These are phyloP conservation scores for Oryza nivara DNA, from an alignment of 176 grass and related monocot species.

Conservation along the genomic window DNA sequence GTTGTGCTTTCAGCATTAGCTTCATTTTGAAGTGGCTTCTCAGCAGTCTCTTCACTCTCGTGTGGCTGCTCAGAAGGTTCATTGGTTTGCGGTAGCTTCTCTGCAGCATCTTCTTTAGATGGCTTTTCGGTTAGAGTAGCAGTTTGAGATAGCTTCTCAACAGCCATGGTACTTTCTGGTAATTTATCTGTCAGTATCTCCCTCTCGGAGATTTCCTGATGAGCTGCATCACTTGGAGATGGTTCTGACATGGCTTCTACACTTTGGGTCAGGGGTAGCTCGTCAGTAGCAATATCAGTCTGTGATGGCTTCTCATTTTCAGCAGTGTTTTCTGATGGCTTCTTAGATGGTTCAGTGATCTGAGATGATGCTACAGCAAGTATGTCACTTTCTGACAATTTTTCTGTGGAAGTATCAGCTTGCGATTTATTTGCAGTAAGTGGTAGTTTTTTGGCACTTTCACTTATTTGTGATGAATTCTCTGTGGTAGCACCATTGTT, in stretches of 20 bases:
- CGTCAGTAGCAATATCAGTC: slow-evolving; percentile 14
- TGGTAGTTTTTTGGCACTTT: background rate
- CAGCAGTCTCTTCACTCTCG: slow-evolving; percentile 32
- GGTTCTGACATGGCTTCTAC: slow-evolving; percentile 6
- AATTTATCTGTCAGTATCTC: background rate
- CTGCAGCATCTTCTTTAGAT: slow-evolving; percentile 13
- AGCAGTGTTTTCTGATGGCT: slow-evolving; percentile 38
- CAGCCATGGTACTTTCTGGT: slow-evolving; percentile 18
- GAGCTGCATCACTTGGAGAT: slow-evolving; percentile 28
- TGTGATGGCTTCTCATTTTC: slow-evolving; percentile 30
- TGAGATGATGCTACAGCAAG: slow-evolving; percentile 1
- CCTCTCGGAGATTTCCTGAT: slow-evolving; percentile 8
- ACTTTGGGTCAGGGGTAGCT: slow-evolving; percentile 19
- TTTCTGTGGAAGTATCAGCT: slow-evolving; percentile 14
- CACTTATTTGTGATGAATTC: slow-evolving; percentile 2
- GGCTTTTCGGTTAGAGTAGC: background rate
- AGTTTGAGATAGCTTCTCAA: slow-evolving; percentile 15
- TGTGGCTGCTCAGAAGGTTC: slow-evolving; percentile 40
- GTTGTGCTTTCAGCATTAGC: background rate
- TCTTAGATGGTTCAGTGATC: slow-evolving; percentile 1
- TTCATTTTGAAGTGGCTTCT: slow-evolving; percentile 42
- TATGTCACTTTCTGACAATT: slow-evolving; percentile 19
- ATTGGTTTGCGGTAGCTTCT: slow-evolving; percentile 36
- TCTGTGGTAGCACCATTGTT: background rate
- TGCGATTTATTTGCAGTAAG: slow-evolving; percentile 11